A percentile compares a stretch with the other conserved stretches of the same genome.
phyloP scores from a whole-genome alignment of 2,329 filamentous ascomycete species.

The Colletotrichum liriopes region DNA sequence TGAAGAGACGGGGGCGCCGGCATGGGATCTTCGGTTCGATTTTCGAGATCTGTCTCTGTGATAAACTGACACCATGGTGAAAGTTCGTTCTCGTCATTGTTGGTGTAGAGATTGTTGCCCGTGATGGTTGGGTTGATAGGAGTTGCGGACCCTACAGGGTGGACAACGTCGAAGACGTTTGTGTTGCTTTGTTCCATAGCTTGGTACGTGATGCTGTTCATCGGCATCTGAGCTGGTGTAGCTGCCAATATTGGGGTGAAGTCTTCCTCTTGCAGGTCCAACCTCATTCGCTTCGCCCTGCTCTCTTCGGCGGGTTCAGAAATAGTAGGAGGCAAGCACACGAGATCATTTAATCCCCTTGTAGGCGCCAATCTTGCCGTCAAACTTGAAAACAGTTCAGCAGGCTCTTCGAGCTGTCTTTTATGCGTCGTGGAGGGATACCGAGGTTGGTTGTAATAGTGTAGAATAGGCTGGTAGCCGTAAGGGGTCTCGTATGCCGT shows the following conservation, averaged over 20 bases:
- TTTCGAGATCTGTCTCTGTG: neutral
- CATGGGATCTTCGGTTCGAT: neutral
- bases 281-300: neutral
- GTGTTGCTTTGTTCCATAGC: neutral
- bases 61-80: neutral
- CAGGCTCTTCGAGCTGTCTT: conserved; percentile 2
- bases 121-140: too few species aligned
- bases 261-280: neutral
- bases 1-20: neutral
- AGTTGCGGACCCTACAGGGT: neutral
- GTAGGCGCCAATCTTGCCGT: too few species aligned
- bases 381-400: neutral
- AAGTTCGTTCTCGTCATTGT: too few species aligned
- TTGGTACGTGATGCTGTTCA: neutral
- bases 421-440: neutral
- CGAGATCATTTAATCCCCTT: neutral
- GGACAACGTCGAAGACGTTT: neutral
- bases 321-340: neutral
- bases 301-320: too few species aligned
- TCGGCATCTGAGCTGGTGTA: neutral
- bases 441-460: neutral
- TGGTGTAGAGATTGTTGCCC: neutral
- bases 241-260: neutral
- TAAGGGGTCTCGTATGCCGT: conserved; percentile 15
- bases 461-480: conserved; percentile 25